Percentiles rank a stretch among this genome's conserved stretches.
These are phyloP conservation scores for Acer campestre DNA, from an alignment of 345 rosid species.

Conservation along the genomic window DNA sequence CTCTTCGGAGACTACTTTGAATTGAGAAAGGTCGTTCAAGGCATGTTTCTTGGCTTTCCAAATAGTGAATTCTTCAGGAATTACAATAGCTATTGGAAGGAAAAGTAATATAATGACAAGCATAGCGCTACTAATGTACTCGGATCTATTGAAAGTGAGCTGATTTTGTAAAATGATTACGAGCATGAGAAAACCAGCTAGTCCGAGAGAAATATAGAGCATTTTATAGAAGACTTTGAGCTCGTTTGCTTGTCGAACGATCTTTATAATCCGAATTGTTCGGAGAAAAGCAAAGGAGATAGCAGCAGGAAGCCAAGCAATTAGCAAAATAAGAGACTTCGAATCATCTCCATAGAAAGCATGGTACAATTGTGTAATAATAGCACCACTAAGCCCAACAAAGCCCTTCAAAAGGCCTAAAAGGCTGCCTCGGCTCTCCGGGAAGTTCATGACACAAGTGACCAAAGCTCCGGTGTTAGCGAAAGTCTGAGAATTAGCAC, in stretches of 20 bases:
- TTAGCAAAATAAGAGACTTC: constrained; percentile 34
- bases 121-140: constrained; percentile 20
- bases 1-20: constrained; percentile 19
- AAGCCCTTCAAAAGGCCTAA: constrained; percentile 37
- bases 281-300: constrained; percentile 34
- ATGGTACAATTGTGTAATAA: constrained; percentile 35
- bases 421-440: constrained; percentile 36
- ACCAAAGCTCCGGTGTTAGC: constrained; percentile 41
- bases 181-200: constrained; percentile 41
- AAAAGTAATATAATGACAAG: constrained; percentile 27
- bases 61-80: constrained; percentile 23
- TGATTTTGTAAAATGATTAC: constrained; percentile 34
- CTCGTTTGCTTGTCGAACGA: constrained; percentile 32
- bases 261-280: constrained; percentile 29
- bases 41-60: constrained; percentile 22
- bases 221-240: constrained; percentile 31
- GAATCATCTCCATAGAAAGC: constrained; percentile 40
- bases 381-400: constrained; percentile 43
- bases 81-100: constrained; percentile 29
- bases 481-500: constrained; percentile 36
- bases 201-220: constrained; percentile 36
- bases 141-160: constrained; percentile 25
- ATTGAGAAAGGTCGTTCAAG: constrained; percentile 7
- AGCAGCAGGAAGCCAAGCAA: constrained; percentile 45
- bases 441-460: constrained; percentile 37